Base-by-base conservation (phyloP, 2,329 filamentous ascomycete species). In the Akanthomyces lecanii region DNA sequence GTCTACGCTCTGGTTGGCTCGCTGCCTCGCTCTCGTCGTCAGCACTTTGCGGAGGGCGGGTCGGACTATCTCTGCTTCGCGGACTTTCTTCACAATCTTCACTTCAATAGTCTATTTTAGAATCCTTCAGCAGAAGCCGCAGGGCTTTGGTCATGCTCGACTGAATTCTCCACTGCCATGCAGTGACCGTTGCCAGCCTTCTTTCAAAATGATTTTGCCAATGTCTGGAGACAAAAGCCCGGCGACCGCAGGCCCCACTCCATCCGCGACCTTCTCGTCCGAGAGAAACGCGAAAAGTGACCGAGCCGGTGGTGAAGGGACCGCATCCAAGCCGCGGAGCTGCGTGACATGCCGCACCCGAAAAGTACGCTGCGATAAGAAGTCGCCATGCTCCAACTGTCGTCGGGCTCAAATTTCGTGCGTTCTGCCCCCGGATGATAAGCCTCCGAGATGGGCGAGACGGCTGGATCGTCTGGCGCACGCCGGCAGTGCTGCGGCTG, bases 361-460 rank as follows among this genome's bases (percentile, higher is more conserved):
- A 52, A 85, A 85, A 66, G 83, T 86, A 5, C 81, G 82, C 51
- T 86, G 84, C 70, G 81, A 85, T 69, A 85, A 84, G 70, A 71
- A 74, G 50, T 79, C 78, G 4, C 83, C 83, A 1, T 86, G 84
- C 66, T 81, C 82, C 5, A 85, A 85, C 66, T 86, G 83, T 67
- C 79, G 79, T 11, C 77, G 79, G 5, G 82, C 79, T 12, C 77
- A 79, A 57, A 83, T 85, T 47, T 73, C 78, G 11, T 86, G 83
- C 65, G 72, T 84, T 30, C 73, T 81, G 18, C 82, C 82, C 0
- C 77, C 81, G 1, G 70, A 72, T 48, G 79, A 84, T 63, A 79
- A 78, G 2, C 78, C 80, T 0, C 82, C 82, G 62, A 75, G 81
- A 71, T 85, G 83, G 81, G 81, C 81, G 45, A 79, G 82, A 23